Base-by-base conservation (phyloP, 805 yeast genomes). In the Komagataella kurtzmanii region DNA sequence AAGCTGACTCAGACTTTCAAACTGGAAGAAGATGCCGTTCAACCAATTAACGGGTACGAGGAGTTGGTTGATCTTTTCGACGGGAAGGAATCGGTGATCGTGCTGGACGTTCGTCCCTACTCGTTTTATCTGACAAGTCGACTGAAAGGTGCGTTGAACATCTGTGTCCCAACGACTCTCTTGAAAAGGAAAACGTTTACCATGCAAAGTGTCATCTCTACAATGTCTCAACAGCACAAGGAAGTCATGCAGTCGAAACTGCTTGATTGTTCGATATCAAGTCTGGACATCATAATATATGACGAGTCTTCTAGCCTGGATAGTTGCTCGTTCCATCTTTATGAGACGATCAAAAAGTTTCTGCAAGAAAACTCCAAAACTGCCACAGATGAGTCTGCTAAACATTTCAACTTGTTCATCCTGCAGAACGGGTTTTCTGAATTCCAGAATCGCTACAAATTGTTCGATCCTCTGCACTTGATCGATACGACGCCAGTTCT, bases 131-230 rank as follows among this genome's bases (percentile, higher is more conserved):
- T 65, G 18, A 53, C 56, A 7, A 57, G 66, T 24, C 66, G 69
- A 51, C 52, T 73, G 14, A 54, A 52, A 12, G 54, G 59, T 23
- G 58, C 77, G 18, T 55, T 67, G 53, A 71, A 72, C 54, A 58
- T 71, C 17, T 72, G 76, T 54, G 59, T 73, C 12, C 77, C 77
- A 8, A 65, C 75, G 2, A 73, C 77, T 1, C 62, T 73, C 23
- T 56, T 73, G 36, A 72, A 72, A 54, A 56, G 77, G 49, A 61
- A 59, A 45, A 63, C 69, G 30, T 68, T 66, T 50, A 64, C 59
- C 50, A 54, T 73, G 36, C 53, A 55, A 6, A 66, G 66, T 30
- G 63, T 72, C 19, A 52, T 72, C 23, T 62, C 64, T 43, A 59
- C 70, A 6, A 62, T 65, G 54, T 63, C 59, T 45, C 56, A 68